These are phyloP conservation scores for Yamadazyma kitorensis DNA, from an alignment of 805 yeast species.

Conservation along the genomic window DNA sequence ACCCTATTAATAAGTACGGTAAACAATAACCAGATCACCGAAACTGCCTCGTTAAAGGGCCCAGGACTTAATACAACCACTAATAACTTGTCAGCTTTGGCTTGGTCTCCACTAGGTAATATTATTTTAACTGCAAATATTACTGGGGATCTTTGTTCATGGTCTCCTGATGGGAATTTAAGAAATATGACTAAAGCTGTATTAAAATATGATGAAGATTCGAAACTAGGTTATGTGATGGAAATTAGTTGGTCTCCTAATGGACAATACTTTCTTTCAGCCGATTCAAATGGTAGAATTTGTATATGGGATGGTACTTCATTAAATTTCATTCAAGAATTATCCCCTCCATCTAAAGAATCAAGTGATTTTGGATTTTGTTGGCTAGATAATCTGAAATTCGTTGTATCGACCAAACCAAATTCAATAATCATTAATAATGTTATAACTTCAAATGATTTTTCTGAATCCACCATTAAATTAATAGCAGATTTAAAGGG, in stretches of 20 bases:
- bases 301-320: slow-evolving; percentile 62
- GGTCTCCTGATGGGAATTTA: slow-evolving; percentile 71
- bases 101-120: slow-evolving; percentile 71
- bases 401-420: slow-evolving; percentile 64
- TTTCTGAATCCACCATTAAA: slow-evolving; percentile 4
- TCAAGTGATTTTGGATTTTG: slow-evolving; percentile 48
- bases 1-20: slow-evolving; percentile 45
- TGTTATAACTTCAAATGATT: slow-evolving; percentile 11
- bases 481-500: slow-evolving; percentile 47
- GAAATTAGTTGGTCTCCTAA: slow-evolving; percentile 59
- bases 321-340: slow-evolving; percentile 31
- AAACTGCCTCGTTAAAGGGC: slow-evolving; percentile 28
- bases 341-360: slow-evolving; percentile 11
- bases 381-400: slow-evolving; percentile 71
- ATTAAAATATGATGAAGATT: slow-evolving; percentile 9
- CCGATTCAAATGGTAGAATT: slow-evolving; percentile 46
- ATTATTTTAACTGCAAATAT: slow-evolving; percentile 60
- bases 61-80: slow-evolving; percentile 20
- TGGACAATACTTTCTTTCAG: slow-evolving; percentile 53
- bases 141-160: slow-evolving; percentile 74
- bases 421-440: slow-evolving; percentile 56
- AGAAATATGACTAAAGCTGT: slow-evolving; percentile 40
- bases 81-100: slow-evolving; percentile 30
- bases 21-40: slow-evolving; percentile 23
- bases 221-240: slow-evolving; percentile 41